Evolutionary conservation across 768 basidiomycete genomes (phyloP), one percentile per base, ranked within the genome.

Genomic region (Cytidiella melzeri): DNA sequence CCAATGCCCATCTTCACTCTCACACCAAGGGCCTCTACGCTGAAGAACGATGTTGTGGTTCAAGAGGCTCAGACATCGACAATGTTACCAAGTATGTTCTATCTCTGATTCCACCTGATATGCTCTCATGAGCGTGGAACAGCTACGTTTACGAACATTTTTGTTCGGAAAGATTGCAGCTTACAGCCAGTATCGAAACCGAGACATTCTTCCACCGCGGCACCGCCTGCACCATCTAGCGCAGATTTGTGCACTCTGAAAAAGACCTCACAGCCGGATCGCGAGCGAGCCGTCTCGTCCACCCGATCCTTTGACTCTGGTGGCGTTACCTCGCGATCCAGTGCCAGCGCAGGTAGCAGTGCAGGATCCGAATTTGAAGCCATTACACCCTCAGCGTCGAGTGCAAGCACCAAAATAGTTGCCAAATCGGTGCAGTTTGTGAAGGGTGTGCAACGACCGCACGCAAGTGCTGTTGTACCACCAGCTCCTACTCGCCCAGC

Each of bases 231-330:
- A n/a, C 46, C 54, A 27, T 43, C 58, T 37, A 52, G 54, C 3
- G 9, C 36, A 13, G 25, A 30, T 4, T 54, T 64, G 11, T 59
- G 64, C 10, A 62, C 64, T 24, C 47, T 60, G 11, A 61, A 63
- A 51, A 67, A 66, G 51, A 57, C 61, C 4, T 60, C 57, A 43
- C 61, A 61, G 43, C 10, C 55, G 6, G 25, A 41, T 9, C 59
- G 60, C 27, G 52, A 57, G 15, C 59, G 60, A 18, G 34, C 51
- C 2, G 41, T 41, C 5, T 63, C 63, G n/a, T 24, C 49, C 12
- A 52, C 52, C 13, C 55, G 56, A 45, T 42, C 41, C 24, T 40
- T 12, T 13, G 41, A 38, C 7, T 11, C 30, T 7, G 15, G 30
- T 7, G 30, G 15, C 15, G 15, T 27, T 5, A n/a, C 40, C 5